These are phyloP conservation scores for Beauveria rudraprayagi DNA, from an alignment of 2,329 filamentous ascomycete genomes.

Conservation along the genomic window DNA sequence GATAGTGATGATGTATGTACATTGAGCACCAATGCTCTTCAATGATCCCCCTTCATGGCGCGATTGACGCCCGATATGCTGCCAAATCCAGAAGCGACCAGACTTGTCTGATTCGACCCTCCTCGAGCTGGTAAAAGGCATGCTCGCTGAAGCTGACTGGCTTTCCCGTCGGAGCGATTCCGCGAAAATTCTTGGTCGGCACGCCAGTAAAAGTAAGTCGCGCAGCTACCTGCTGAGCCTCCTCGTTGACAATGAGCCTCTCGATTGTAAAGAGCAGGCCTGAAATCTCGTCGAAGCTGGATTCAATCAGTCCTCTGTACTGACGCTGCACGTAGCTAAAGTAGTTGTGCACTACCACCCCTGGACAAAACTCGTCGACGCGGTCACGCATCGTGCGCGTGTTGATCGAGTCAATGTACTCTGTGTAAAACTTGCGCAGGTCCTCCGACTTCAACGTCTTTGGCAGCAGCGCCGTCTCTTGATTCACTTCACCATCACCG, in stretches of 20 bases:
- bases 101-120: slow-evolving; percentile 25
- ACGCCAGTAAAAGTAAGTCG: slow-evolving; percentile 24
- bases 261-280: slow-evolving; percentile 21
- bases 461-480: not conserved
- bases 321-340: slow-evolving; percentile 15
- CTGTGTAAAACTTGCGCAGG: slow-evolving; percentile 17
- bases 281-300: slow-evolving; percentile 20
- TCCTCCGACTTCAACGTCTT: not conserved
- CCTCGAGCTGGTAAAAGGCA: slow-evolving; percentile 26
- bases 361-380: slow-evolving; percentile 21
- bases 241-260: slow-evolving; percentile 24
- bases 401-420: slow-evolving; percentile 27
- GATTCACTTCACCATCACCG: not conserved
- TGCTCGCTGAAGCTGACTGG: slow-evolving; percentile 24
- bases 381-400: slow-evolving; percentile 17
- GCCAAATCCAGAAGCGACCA: slow-evolving; percentile 27
- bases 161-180: slow-evolving; percentile 22
- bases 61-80: slow-evolving; percentile 15
- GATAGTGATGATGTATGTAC: not conserved
- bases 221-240: slow-evolving; percentile 23
- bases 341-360: slow-evolving; percentile 23
- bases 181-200: slow-evolving; percentile 20
- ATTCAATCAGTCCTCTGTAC: slow-evolving; percentile 24
- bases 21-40: not conserved
- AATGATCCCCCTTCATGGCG: not conserved